Evolutionary conservation across 352 stramenopile genomes (phyloP).

Genomic region (Phytophthora macrochlamydospora): DNA sequence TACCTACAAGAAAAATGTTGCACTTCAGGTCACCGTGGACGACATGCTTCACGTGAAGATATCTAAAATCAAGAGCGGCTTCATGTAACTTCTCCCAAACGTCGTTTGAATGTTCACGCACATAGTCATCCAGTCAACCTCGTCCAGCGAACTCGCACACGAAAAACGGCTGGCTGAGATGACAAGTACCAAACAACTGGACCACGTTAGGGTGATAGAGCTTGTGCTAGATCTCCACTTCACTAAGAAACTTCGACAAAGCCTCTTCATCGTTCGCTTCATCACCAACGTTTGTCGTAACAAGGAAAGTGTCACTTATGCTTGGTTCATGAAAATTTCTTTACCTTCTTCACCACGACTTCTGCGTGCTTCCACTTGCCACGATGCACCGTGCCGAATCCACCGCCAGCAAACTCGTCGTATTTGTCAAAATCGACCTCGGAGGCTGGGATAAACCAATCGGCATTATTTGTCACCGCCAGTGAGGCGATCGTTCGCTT

Average conservation of each 20-base stretch:
- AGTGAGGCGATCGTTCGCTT: background rate
- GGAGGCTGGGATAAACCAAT: slow-evolving; percentile 30
- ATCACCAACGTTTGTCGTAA: background rate
- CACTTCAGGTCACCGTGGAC: slow-evolving; percentile 29
- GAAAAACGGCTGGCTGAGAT: slow-evolving; percentile 20
- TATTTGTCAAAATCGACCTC: slow-evolving; percentile 27
- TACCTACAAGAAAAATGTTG: slow-evolving; percentile 25
- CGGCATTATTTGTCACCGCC: background rate
- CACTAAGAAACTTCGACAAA: slow-evolving; percentile 8
- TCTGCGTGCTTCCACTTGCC: slow-evolving; percentile 16
- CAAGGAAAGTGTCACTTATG: background rate
- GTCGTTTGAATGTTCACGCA: slow-evolving; percentile 1
- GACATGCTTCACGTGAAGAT: slow-evolving; percentile 23
- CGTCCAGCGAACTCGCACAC: slow-evolving; percentile 22
- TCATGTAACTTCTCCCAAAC: slow-evolving; percentile 21
- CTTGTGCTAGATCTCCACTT: slow-evolving; percentile 25
- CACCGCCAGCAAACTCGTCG: slow-evolving; percentile 17
- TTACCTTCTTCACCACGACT: slow-evolving; percentile 28
- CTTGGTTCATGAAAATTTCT: slow-evolving; percentile 1
- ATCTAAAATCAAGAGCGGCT: slow-evolving; percentile 20
- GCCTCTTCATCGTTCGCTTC: background rate
- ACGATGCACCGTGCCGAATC: slow-evolving; percentile 20
- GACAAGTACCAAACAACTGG: slow-evolving; percentile 24
- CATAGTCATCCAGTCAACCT: slow-evolving; percentile 20
- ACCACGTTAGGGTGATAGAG: slow-evolving; percentile 25